Base-by-base conservation (phyloP, 177 flowering plant species). In the Vitis hybrid region DNA sequence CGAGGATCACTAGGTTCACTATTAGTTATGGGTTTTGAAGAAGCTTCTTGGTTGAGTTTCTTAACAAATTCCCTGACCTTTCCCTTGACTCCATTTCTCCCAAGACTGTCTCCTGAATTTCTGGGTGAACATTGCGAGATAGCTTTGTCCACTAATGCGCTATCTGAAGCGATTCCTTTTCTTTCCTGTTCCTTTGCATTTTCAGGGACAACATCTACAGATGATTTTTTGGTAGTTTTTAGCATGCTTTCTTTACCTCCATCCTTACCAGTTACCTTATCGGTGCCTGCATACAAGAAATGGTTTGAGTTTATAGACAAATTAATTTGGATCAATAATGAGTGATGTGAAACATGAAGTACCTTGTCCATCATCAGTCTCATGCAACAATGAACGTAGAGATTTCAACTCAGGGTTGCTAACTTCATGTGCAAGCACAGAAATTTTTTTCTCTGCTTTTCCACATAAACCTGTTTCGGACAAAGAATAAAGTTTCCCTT, bases 21-120 rank as follows among this genome's bases (percentile, higher is more conserved):
- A 66, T 74, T 60, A 49, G 21, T 17, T 59, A 56, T 60, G 1
- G 85, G 52, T 57, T 85, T 84, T 51, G 80, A 56, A 70, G 81
- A 65, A 75, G 77, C 49, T 66, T 91, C 93, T 67, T 87, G 91
- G 80, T 80, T 88, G 82, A 93, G 89, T 10, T 88, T 83, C 70
- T 89, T 86, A 55, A 89, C 86, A 67, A 93, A 91, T 18, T 91
- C 91, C 72, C 78, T 85, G 51, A 95, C 90, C 78, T 80, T 93
- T 63, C 91, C 90, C 58, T 80, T 84, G n/a, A 71, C 78, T 79
- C 75, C 75, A 51, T 63, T 78, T 49, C 75, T 77, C 54, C 70
- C 76, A 66, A 48, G 56, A 66, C 71, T 82, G 19, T 71, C 79
- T 58, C 72, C 76, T n/a, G 74, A 66, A 30, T 60, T 73, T 59